A percentile compares a stretch with the other conserved stretches of the same genome.
phyloP scores from a whole-genome alignment of 495 filamentous ascomycete species.

The Trichoderma asperelloides region DNA sequence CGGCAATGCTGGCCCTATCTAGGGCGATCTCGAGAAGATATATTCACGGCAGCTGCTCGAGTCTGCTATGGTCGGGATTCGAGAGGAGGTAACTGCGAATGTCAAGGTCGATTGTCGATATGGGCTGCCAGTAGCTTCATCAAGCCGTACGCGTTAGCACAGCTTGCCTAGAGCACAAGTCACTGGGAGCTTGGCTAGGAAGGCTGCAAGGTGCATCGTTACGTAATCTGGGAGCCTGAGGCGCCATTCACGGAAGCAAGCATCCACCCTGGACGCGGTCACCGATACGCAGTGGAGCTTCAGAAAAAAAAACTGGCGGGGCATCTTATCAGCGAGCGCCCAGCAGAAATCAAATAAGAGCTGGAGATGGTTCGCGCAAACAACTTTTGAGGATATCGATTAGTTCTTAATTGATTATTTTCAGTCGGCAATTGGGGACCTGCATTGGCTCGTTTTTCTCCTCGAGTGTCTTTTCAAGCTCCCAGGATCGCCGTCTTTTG shows the following conservation, averaged over 20 bases:
- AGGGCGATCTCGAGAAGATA: conserved; percentile 6
- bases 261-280: background rate
- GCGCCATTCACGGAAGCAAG: background rate
- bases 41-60: background rate
- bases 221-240: conserved; percentile 6
- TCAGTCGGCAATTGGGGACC: background rate
- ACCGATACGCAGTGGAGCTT: background rate
- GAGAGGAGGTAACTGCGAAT: conserved; percentile 9
- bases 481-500: background rate
- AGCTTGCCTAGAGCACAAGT: conserved; percentile 27
- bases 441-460: conserved; percentile 16
- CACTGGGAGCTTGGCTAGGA: conserved; percentile 10
- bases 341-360: background rate
- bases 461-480: background rate
- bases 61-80: background rate
- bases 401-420: conserved; percentile 12
- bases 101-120: conserved; percentile 24
- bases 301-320: conserved; percentile 5
- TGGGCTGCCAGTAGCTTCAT: conserved; percentile 16
- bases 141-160: conserved; percentile 28
- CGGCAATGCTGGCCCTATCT: conserved; percentile 11
- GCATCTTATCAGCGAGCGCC: background rate
- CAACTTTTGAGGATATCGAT: conserved; percentile 1
- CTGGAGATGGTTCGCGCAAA: background rate
- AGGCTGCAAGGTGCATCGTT: conserved; percentile 15